Evolutionary conservation across 164 flowering plant species (phyloP), one percentile per base, ranked within the genome.

Genomic region (Aristolochia fimbriata): DNA sequence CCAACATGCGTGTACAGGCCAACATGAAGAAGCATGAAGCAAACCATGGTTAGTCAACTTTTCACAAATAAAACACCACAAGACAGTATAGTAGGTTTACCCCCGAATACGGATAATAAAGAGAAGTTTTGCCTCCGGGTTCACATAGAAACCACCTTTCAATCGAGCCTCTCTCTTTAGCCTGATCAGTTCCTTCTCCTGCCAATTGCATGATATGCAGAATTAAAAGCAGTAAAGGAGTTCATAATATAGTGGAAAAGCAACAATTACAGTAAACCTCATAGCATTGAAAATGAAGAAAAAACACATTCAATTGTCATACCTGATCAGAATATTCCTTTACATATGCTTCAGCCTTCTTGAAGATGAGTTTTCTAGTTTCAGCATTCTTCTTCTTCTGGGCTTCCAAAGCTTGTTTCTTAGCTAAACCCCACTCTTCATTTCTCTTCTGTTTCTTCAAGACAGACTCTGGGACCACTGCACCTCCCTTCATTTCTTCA

Each of bases 21-120:
- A 27, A 27, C 3, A 27, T 2, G 30, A 5, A 27, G 5, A 27
- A 2, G 5, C 30, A 27, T 27, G 30, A 27, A 27, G 30, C 30
- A 27, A 27, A 27, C 30, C 30, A 27, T 27, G 30, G 30, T 27
- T 27, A 27, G 30, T 27, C 30, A 27, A 27, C 30, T 27, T 27
- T 27, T 27, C 30, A 27, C 5, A 27, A 37, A 37, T 37, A 0
- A 5, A 37, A 37, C 4, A 37, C 12, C 43, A 37, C 8, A 37
- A 37, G 12, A 37, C 43, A 37, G 43, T 1, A 6, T 37, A 3
- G 16, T 50, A 9, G 10, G 15, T n/a, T 21, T 67, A 79, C 86
- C 86, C 88, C 23, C 85, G 77, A 17, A 83, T 83, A 1, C 88
- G 65, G 43, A 77, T 62, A 37, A 83, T 81, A 20, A 78, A 83